Base-by-base conservation (phyloP, 805 yeast genomes). In the Nakazawaea populi region DNA sequence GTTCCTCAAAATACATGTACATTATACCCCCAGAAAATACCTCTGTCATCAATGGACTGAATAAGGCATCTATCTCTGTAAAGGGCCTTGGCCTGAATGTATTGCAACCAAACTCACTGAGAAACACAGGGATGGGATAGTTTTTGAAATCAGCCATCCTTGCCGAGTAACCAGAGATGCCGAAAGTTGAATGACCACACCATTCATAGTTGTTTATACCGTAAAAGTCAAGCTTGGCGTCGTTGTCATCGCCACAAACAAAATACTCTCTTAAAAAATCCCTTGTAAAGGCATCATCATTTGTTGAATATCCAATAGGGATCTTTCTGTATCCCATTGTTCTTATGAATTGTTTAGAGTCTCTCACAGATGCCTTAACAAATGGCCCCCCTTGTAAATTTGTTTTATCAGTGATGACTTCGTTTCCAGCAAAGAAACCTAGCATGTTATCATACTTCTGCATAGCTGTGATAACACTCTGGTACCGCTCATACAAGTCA, bases 171-270 rank as follows among this genome's bases (percentile, higher is more conserved):
- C 97, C 97, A 56, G 96, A 85, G 2, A 87, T 74, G 54, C 80
- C 71, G 64, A 89, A 83, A 0, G 95, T 86, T 64, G 89, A 96
- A 48, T 82, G 79, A 3, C 98, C 98, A 66, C 94, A 86, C 83
- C 92, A 86, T 62, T 86, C 90, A 64, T 86, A 86, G 3, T 89
- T 80, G 62, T 86, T 86, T 50, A 86, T 87, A 3, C 92, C 94
- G 63, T 85, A 85, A 58, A 86, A 86, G 62, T 92, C 98, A 27
- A 85, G 82, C 32, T 64, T 59, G 82, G 30, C 27, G 30, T 60
- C 54, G 12, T 70, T 74, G 10, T 56, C 47, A 30, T 59, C 61
- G 35, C 76, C 77, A 61, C 77, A 74, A 5, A 76, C 60, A 52
- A 74, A 71, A 63, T 74, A 74, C 57, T 71, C 73, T 42, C 75